Percentiles rank a stretch among this genome's conserved stretches.
Evolutionary conservation across 306 rosid genomes (phyloP).

Genomic region (Rosa lucieae): DNA sequence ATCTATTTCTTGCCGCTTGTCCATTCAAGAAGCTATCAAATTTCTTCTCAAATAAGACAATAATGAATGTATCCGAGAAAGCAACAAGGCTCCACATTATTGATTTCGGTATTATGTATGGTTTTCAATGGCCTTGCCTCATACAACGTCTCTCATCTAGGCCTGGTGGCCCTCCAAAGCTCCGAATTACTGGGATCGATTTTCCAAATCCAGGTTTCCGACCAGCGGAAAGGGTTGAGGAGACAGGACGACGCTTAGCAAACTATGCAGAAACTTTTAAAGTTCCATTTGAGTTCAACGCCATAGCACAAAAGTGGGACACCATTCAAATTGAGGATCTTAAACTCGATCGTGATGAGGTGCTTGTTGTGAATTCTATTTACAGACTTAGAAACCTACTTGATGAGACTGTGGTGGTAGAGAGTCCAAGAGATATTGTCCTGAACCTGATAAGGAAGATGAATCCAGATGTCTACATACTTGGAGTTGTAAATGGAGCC

Average conservation of each 20-base stretch:
- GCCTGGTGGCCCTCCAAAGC: slow-evolving; percentile 40
- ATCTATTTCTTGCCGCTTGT: slow-evolving; percentile 36
- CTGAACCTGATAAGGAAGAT: slow-evolving; percentile 32
- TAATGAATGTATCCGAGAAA: slow-evolving; percentile 35
- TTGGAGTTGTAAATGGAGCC: slow-evolving; percentile 37
- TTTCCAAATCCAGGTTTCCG: slow-evolving; percentile 43
- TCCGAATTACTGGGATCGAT: slow-evolving; percentile 43
- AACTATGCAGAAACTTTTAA: slow-evolving; percentile 32
- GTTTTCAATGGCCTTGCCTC: slow-evolving; percentile 43
- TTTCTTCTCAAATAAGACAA: slow-evolving; percentile 38
- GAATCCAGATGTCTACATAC: slow-evolving; percentile 33
- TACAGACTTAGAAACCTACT: slow-evolving; percentile 39
- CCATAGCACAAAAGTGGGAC: slow-evolving; percentile 43
- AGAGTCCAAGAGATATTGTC: slow-evolving; percentile 36
- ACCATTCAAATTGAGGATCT: slow-evolving; percentile 41
- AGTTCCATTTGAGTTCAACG: slow-evolving; percentile 41
- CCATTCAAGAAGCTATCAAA: slow-evolving; percentile 37
- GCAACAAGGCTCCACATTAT: slow-evolving; percentile 39
- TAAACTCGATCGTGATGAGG: slow-evolving; percentile 35
- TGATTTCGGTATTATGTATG: slow-evolving; percentile 37
- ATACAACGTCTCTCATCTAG: slow-evolving; percentile 29
- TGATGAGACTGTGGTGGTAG: slow-evolving; percentile 40
- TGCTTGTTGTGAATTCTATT: slow-evolving; percentile 34
- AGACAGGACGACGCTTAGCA: slow-evolving; percentile 35
- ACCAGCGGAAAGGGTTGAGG: slow-evolving; percentile 39